Evolutionary conservation across 1,284 basidiomycete species (phyloP).

Genomic region (Grifola frondosa): DNA sequence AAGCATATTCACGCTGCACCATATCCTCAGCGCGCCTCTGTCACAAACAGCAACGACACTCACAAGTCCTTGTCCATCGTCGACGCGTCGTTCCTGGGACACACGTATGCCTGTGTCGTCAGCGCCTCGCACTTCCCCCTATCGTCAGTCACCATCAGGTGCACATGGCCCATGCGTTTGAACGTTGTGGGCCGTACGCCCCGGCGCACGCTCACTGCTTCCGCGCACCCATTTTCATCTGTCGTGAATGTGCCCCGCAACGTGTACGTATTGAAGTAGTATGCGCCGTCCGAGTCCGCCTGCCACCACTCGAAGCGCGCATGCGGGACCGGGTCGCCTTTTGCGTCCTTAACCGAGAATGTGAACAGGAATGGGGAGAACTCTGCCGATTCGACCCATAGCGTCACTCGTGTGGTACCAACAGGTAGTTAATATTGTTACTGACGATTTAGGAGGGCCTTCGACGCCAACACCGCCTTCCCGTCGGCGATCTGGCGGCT

Average conservation of each 20-base stretch:
- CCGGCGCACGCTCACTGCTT: constrained; percentile 27
- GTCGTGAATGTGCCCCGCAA: constrained; percentile 28
- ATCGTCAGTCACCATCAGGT: constrained; percentile 17
- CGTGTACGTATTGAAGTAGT: constrained; percentile 24
- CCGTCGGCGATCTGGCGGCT: constrained; percentile 25
- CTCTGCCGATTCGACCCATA: constrained; percentile 11
- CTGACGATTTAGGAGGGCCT: constrained; percentile 26
- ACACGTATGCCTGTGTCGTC: constrained; percentile 31
- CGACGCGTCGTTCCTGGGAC: constrained; percentile 21
- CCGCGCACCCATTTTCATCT: constrained; percentile 26
- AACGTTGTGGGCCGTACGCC: constrained; percentile 23
- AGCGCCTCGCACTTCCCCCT: constrained; percentile 15
- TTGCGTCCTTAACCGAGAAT: constrained; percentile 22
- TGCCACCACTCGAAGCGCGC: constrained; percentile 31
- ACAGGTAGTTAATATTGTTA: not conserved
- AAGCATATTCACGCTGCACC: constrained; percentile 22
- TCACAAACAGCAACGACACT: constrained; percentile 4
- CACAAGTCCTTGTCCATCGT: constrained; percentile 24
- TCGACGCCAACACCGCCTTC: constrained; percentile 26
- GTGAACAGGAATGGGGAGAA: constrained; percentile 23
- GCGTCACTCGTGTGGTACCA: not conserved
- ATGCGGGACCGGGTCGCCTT: constrained; percentile 25
- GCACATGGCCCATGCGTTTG: constrained; percentile 25
- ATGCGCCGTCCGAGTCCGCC: constrained; percentile 23
- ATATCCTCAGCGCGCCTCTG: not conserved